Evolutionary conservation across 352 stramenopile genomes (phyloP), one percentile per base, ranked within the genome.

Genomic region (Phytophthora quininea): DNA sequence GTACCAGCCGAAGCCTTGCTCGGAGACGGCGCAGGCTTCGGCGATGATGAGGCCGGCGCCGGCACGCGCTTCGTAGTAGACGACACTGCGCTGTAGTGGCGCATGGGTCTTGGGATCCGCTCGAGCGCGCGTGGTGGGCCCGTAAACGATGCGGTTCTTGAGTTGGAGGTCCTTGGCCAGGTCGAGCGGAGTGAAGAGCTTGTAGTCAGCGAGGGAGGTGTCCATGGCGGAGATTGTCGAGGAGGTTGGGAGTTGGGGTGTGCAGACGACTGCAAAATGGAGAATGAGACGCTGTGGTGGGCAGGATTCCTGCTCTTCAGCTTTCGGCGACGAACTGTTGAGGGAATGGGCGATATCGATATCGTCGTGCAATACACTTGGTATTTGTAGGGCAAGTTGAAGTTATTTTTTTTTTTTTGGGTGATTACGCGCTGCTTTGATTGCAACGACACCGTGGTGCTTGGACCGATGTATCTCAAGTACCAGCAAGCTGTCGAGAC

Each of bases 131-230:
- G 67, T 79, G 9, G 72, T 58, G 11, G 76, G 74, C 5, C 56
- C 73, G n/a, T 69, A 45, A 24, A 82, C 64, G 30, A 82, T 55
- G 40, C 73, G 67, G 57, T 82, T 67, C 56, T 71, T 71, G 33
- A 81, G 67, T 50, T 48, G 19, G 12, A 79, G 51, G 31, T 14
- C 51, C 8, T 64, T 15, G 47, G 29, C 59, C 11, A 73, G 14
- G 31, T 57, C 27, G 9, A 69, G 43, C 27, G 65, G 65, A 45
- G 65, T 69, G 37, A 73, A 73, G 60, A 73, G 65, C 49, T 69
- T 64, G 62, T 69, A 64, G 50, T 53, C 33, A 46, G 31, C 43
- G 30, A 47, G 15, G 35, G 35, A 24, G 35, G 6, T 40, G 35
- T 6, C 10, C 35, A 40, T 40, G 35, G 35, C 10, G 35, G 35